Base-by-base conservation (phyloP, 2,329 filamentous ascomycete genomes). In the Fusarium mexicanum region DNA sequence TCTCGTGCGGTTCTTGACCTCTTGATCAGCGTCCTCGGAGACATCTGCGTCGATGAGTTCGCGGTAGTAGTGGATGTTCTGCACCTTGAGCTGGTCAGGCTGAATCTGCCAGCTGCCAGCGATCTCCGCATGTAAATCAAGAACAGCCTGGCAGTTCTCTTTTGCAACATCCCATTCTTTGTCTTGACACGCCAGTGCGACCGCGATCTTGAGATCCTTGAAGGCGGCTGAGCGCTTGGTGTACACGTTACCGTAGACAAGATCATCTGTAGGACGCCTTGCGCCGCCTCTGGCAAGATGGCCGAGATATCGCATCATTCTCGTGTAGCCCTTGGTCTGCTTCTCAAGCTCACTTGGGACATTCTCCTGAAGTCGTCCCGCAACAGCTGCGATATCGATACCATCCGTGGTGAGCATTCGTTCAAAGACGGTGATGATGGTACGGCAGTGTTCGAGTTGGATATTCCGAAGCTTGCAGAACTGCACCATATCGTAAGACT, bases 391-490 rank as follows among this genome's bases (percentile, higher is more conserved):
- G 0, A 70, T 3, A 4, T 70, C 60, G 0, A 33, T 1, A 2
- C 41, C 20, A 0, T 26, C n/a, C 0, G 38, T 54, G 4, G 67
- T 59, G 11, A 70, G 61, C 66, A 70, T 70, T 11, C 26, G n/a
- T 17, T 70, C 46, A 8, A 70, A 70, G 5, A 38, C 50, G 0
- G 66, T 70, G 8, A 60, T 43, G 6, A 70, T 35, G 2, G 66
- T 70, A 2, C 66, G 51, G 2, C 66, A 70, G 20, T 70, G 46
- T 41, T 70, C 67, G 3, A 70, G 66, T 16, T 70, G 67, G 8
- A 70, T 66, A 20, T 70, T 70, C 1, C 67, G 51, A 3, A 70
- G 66, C 41, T 60, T 66, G 22, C 67, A 70, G 41, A 46, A 70
- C 4, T 26, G 20, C 1, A 53, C 9, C 66, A 70, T 54, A 2